These are phyloP conservation scores for Pleurotus cornucopiae DNA, from an alignment of 768 basidiomycete species.

Conservation along the genomic window DNA sequence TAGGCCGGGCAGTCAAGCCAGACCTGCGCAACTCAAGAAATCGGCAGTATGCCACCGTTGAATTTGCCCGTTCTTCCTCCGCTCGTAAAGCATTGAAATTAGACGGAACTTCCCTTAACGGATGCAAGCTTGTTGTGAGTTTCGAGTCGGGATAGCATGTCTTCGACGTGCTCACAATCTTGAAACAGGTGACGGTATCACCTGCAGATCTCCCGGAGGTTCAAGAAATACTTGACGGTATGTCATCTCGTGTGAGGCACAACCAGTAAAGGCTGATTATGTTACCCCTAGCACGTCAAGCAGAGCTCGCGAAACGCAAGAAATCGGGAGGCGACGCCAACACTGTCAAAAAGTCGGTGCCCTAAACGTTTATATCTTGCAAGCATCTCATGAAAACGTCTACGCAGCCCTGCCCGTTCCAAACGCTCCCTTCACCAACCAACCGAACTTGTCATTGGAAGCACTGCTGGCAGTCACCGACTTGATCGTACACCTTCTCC, in stretches of 20 bases:
- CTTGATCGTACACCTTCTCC: too few relatives aligned
- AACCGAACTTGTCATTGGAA: conserved; percentile 16
- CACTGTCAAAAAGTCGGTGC: neutral
- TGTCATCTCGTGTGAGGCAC: neutral
- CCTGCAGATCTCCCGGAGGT: conserved; percentile 38
- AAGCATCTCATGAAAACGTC: neutral
- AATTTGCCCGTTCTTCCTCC: conserved; percentile 33
- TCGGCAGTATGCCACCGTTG: conserved; percentile 48
- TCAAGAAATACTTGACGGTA: conserved; percentile 21
- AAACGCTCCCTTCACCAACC: conserved; percentile 17
- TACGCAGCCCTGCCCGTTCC: conserved; percentile 1
- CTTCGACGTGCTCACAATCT: neutral
- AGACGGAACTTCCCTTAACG: conserved; percentile 31
- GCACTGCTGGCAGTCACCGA: conserved; percentile 4
- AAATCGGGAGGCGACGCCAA: neutral
- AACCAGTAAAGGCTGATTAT: neutral
- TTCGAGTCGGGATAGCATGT: neutral
- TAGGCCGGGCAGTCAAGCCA: conserved; percentile 18
- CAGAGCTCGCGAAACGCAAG: neutral
- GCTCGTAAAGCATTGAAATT: conserved; percentile 38
- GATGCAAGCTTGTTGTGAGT: conserved; percentile 38
- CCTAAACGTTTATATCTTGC: conserved; percentile 3
- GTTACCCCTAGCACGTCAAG: neutral
- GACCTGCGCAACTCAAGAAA: conserved; percentile 23
- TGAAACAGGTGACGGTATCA: conserved; percentile 28